phyloP scores from a whole-genome alignment of 768 basidiomycete genomes.

The Pholiota molesta region DNA sequence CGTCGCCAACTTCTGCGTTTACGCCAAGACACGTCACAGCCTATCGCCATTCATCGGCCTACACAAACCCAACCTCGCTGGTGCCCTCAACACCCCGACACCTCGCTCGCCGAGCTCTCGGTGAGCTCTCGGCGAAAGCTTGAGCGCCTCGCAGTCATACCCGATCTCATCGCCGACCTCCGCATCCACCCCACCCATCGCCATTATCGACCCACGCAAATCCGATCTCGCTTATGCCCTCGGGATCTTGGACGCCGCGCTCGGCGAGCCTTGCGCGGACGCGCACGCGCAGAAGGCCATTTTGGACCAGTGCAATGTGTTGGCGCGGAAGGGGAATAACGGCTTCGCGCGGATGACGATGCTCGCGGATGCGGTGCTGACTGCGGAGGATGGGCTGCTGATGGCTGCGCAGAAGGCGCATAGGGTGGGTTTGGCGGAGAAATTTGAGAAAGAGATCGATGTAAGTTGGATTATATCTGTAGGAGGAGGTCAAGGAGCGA shows the following conservation, averaged over 20 bases:
- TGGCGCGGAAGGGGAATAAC: conserved; percentile 85
- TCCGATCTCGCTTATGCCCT: too few species aligned
- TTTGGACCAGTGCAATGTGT: conserved; percentile 71
- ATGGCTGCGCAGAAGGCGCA: conserved; percentile 94
- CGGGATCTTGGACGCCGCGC: conserved; percentile 15
- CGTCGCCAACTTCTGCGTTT: too few species aligned
- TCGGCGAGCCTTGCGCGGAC: conserved; percentile 60
- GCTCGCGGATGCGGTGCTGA: conserved; percentile 78
- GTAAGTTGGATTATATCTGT: conserved; percentile 35
- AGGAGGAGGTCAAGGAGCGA: not conserved
- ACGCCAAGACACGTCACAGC: too few species aligned
- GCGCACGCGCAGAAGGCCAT: conserved; percentile 59
- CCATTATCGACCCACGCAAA: too few species aligned
- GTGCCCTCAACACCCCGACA: too few species aligned
- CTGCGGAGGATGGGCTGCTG: conserved; percentile 80
- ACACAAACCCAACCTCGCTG: too few species aligned
- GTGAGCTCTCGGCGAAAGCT: too few species aligned
- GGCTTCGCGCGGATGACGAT: conserved; percentile 82
- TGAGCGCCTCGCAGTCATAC: too few species aligned
- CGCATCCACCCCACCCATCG: too few species aligned
- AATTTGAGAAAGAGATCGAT: conserved; percentile 65
- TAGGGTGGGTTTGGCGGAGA: conserved; percentile 68
- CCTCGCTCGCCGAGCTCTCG: too few species aligned
- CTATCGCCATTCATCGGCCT: too few species aligned
- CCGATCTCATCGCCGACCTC: too few species aligned